Conservation (phyloP, 1,139 yeast species). For the Sugiyamaella grinbergsii region DNA sequence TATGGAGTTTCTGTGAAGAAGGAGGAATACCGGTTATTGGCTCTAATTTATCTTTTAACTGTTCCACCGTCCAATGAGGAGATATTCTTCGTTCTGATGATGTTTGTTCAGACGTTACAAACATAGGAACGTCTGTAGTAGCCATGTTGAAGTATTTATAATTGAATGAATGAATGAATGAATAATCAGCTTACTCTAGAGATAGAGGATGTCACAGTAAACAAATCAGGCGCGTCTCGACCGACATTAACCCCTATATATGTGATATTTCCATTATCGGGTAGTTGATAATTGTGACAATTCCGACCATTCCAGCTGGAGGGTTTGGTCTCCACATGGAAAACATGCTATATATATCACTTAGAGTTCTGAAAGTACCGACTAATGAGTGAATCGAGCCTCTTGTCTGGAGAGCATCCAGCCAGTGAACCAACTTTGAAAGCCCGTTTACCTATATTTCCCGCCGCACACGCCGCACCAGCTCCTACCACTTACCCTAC, state of each 20-base stretch:
- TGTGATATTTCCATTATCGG: not conserved
- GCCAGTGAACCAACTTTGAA: too few species aligned
- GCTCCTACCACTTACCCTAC: conserved; percentile 3
- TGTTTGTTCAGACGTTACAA: conserved; percentile 64
- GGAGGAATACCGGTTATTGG: conserved; percentile 80
- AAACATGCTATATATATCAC: too few species aligned
- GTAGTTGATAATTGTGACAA: too few species aligned
- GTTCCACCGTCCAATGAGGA: conserved; percentile 59
- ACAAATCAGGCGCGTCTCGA: not conserved
- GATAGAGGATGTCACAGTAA: too few species aligned
- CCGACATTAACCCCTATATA: not conserved
- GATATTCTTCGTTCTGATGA: conserved; percentile 72
- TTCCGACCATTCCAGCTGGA: too few species aligned
- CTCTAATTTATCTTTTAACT: conserved; percentile 63
- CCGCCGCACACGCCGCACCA: conserved; percentile 5
- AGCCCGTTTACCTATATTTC: too few species aligned
- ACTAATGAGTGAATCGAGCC: too few species aligned
- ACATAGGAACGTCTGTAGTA: conserved; percentile 47
- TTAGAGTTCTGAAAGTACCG: too few species aligned
- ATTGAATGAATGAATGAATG: not conserved
- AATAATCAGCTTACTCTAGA: too few species aligned
- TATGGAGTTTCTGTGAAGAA: conserved; percentile 53
- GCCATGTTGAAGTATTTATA: conserved; percentile 2
- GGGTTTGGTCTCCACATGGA: too few species aligned
- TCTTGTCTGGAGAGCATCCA: too few species aligned